These are phyloP conservation scores for Macaranga tanarius DNA, from an alignment of 441 rosid genomes.

Conservation along the genomic window DNA sequence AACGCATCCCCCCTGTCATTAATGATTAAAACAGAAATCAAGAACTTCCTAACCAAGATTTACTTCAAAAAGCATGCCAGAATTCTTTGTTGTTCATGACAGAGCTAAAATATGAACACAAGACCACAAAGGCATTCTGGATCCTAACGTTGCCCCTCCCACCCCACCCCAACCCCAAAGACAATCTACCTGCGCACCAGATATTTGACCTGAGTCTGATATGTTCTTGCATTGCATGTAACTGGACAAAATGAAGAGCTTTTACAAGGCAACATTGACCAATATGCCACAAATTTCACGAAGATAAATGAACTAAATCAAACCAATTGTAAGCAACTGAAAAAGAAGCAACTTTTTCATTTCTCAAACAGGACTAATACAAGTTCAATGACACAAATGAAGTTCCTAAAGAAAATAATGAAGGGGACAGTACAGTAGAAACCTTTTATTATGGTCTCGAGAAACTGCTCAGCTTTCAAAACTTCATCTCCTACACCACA, in stretches of 20 bases:
- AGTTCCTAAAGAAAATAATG: slow-evolving; percentile 1
- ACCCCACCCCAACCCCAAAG: no score
- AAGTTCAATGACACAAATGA: neutral
- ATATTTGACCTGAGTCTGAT: neutral
- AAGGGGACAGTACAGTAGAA: slow-evolving; percentile 7
- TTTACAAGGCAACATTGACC: neutral
- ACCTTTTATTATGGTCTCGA: slow-evolving; percentile 82
- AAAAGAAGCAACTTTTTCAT: neutral
- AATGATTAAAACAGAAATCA: neutral
- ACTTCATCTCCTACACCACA: slow-evolving; percentile 63
- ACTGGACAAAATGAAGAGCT: neutral
- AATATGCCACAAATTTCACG: neutral
- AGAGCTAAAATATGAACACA: neutral
- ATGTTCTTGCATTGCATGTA: neutral
- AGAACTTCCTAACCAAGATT: neutral
- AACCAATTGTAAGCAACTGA: slow-evolving; percentile 1
- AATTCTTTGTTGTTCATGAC: neutral
- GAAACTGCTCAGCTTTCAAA: slow-evolving; percentile 70
- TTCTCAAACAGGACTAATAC: neutral
- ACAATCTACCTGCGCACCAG: neutral
- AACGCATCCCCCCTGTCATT: neutral
- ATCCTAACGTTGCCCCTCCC: neutral
- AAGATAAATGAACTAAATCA: neutral
- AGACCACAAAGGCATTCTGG: neutral
- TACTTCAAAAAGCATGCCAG: neutral